Evolutionary conservation across 2,329 filamentous ascomycete genomes (phyloP).

Genomic region (Fusarium euwallaceae): DNA sequence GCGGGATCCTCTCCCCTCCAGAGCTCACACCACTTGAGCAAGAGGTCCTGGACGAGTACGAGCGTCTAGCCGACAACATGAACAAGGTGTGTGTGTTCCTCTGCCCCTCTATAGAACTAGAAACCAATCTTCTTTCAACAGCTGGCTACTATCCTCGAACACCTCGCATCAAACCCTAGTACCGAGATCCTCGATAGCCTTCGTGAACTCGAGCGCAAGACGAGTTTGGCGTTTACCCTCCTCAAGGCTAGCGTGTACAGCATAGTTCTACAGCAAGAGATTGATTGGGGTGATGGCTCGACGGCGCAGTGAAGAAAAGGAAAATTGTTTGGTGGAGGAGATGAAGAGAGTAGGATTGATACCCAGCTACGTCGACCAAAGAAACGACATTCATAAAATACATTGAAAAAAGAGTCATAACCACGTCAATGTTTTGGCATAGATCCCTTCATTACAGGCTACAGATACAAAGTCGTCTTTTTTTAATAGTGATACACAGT

Average conservation of each 20-base stretch:
- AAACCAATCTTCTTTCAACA: slow-evolving; percentile 44
- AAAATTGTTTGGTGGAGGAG: neutral
- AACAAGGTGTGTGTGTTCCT: slow-evolving; percentile 74
- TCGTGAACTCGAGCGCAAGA: slow-evolving; percentile 91
- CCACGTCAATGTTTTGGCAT: neutral
- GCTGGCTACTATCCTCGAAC: slow-evolving; percentile 72
- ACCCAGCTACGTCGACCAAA: slow-evolving; percentile 32
- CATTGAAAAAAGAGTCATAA: neutral
- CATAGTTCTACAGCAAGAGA: slow-evolving; percentile 98
- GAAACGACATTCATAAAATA: slow-evolving; percentile 35
- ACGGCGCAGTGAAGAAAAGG: slow-evolving; percentile 44
- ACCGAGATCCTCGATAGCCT: slow-evolving; percentile 89
- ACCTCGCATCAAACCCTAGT: slow-evolving; percentile 77
- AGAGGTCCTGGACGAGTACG: slow-evolving; percentile 95
- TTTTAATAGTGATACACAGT: slow-evolving; percentile 37
- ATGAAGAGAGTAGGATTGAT: slow-evolving; percentile 27
- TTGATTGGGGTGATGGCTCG: slow-evolving; percentile 75
- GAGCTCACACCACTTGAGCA: slow-evolving; percentile 87
- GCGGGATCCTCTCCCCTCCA: slow-evolving; percentile 56
- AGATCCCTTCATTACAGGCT: slow-evolving; percentile 39
- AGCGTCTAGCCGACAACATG: slow-evolving; percentile 88
- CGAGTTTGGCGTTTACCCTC: slow-evolving; percentile 92
- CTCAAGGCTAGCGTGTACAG: slow-evolving; percentile 99
- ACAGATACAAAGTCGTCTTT: slow-evolving; percentile 40
- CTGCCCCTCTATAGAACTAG: neutral